These are phyloP conservation scores for Rhizopogon sp. DNA, from an alignment of 768 basidiomycete species.

Conservation along the genomic window DNA sequence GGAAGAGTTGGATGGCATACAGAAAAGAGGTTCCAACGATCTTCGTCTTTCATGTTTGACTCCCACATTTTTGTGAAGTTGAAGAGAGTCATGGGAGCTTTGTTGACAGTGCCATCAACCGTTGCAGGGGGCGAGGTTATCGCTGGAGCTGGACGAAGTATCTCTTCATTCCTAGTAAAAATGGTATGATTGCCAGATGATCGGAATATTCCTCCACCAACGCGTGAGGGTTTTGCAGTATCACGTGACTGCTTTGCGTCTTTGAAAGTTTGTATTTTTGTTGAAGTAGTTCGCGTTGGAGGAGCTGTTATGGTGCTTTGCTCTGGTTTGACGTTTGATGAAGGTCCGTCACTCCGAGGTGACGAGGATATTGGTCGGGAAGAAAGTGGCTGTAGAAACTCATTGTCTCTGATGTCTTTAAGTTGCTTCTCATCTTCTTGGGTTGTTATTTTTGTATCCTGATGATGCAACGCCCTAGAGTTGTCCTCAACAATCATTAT, in stretches of 20 bases:
- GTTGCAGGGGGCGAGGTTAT: conserved; percentile 1
- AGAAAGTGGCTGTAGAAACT: conserved; percentile 34
- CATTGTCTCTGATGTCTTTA: conserved; percentile 8
- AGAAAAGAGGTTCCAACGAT: conserved; percentile 54
- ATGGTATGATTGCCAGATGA: conserved; percentile 56
- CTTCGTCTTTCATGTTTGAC: conserved; percentile 29
- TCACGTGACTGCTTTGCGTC: conserved; percentile 58
- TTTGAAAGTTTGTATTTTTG: conserved; percentile 39
- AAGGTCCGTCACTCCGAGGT: not conserved
- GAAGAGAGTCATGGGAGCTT: conserved; percentile 47
- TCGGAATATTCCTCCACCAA: conserved; percentile 73
- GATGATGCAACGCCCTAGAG: not conserved
- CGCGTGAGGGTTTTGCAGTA: conserved; percentile 35
- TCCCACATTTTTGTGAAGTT: conserved; percentile 64
- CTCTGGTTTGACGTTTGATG: conserved; percentile 14
- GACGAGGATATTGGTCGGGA: conserved; percentile 22
- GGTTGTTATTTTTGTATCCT: conserved; percentile 7
- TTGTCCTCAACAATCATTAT: conserved; percentile 49
- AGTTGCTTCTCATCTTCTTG: conserved; percentile 1
- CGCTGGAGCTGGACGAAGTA: not conserved
- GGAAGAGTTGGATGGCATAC: conserved; percentile 33
- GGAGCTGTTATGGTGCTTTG: conserved; percentile 1
- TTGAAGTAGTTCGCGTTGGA: conserved; percentile 4
- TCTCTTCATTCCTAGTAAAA: conserved; percentile 32
- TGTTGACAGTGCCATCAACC: conserved; percentile 1